These are phyloP conservation scores for Paramecium caudatum DNA, from an alignment of 73 alveolate species.

Conservation along the genomic window DNA sequence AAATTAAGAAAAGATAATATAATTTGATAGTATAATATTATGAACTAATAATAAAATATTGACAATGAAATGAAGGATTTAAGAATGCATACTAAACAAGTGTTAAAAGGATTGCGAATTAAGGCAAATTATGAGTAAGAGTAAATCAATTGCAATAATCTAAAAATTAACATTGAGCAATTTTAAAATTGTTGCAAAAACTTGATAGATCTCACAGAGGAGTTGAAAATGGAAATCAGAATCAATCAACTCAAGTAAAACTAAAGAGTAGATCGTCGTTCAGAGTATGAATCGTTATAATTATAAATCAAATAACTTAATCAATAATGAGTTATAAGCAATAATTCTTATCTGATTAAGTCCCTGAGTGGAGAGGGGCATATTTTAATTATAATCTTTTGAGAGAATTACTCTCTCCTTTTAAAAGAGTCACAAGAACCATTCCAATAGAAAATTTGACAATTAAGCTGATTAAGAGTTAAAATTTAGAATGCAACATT, in stretches of 20 bases:
- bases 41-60: not conserved
- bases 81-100: not conserved
- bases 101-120: not conserved
- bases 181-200: conserved; percentile 8
- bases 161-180: conserved; percentile 8
- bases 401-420: not conserved
- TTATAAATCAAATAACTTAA: not conserved
- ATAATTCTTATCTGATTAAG: not conserved
- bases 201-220: not conserved
- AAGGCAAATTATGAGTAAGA: not conserved
- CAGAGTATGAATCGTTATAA: not conserved
- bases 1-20: conserved; percentile 54
- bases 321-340: conserved; percentile 9
- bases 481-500: conserved; percentile 10
- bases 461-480: conserved; percentile 1
- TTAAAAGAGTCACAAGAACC: conserved; percentile 24
- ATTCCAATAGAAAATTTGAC: not conserved
- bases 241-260: not conserved
- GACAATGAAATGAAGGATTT: not conserved
- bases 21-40: not conserved
- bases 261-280: not conserved
- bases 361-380: not conserved
- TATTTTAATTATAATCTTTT: conserved; percentile 1
- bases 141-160: not conserved
- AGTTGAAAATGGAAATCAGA: not conserved